These are phyloP conservation scores for Betula pendula DNA, from an alignment of 306 rosid genomes.

Conservation along the genomic window DNA sequence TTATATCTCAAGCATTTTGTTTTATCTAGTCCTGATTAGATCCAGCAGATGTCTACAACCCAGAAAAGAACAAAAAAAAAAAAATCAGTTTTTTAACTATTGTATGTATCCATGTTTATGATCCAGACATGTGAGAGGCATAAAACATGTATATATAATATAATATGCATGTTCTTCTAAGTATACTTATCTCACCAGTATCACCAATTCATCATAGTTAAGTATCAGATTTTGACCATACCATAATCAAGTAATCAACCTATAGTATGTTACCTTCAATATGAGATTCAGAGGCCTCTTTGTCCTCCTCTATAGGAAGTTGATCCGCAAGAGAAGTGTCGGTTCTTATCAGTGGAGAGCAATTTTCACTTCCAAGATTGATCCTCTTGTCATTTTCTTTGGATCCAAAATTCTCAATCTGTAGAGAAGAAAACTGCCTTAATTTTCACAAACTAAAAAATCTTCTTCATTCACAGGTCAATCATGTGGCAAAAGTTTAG, in stretches of 20 bases:
- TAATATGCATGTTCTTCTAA: slow-evolving; percentile 2
- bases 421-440: slow-evolving; percentile 36
- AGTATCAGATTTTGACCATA: slow-evolving; percentile 5
- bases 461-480: slow-evolving; percentile 17
- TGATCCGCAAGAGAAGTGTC: slow-evolving; percentile 30
- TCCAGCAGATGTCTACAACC: not conserved
- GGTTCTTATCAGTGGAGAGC: slow-evolving; percentile 31
- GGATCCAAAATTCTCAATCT: slow-evolving; percentile 44
- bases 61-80: too few relatives aligned
- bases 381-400: slow-evolving; percentile 37
- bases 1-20: not conserved
- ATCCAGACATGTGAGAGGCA: not conserved
- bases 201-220: slow-evolving; percentile 8
- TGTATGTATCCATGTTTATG: not conserved
- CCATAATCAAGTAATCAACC: not conserved
- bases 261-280: slow-evolving; percentile 47
- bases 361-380: slow-evolving; percentile 37
- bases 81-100: too few relatives aligned
- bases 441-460: slow-evolving; percentile 22
- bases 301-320: slow-evolving; percentile 28
- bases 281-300: slow-evolving; percentile 23
- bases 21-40: not conserved
- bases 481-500: not conserved
- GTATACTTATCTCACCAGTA: not conserved
- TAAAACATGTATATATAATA: not conserved